Base-by-base conservation (phyloP, 2,329 filamentous ascomycete species). In the Ophiosphaerella herpotricha region DNA sequence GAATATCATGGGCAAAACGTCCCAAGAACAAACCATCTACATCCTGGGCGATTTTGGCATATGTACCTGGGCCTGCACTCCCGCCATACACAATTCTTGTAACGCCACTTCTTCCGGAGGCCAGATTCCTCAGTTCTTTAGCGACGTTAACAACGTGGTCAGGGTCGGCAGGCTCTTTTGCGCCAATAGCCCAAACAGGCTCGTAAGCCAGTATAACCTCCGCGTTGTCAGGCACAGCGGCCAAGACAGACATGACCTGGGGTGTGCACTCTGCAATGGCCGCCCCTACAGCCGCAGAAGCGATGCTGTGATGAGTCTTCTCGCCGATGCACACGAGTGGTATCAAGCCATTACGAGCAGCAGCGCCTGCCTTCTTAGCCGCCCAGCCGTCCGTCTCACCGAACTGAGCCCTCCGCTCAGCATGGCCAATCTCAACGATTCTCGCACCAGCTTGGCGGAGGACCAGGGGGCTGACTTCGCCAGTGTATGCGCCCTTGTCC, bases 171-270 rank as follows among this genome's bases (percentile, higher is more conserved):
- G 90, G 90, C 63, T 86, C 78, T 1, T 81, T 77, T 8, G 89
- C 86, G 0, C 90, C 90, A 71, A 94, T 95, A 1, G 90, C 90
- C 90, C 90, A 95, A 1, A 94, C 89, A 7, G 90, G 90, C 76
- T 95, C 90, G 67, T 95, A 95, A 1, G 90, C 90, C 49, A 95
- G 80, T 6, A 93, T 82, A 5, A 94, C 81, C 40, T 91, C 86
- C 0, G 85, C 82, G 13, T 84, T 78, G 9, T 77, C 77, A 0
- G 85, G 80, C 7, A 93, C 76, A 0, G 78, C 81, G 1, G 75
- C 75, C 43, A 94, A 68, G 2, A 90, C 84, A 1, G 83, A 77
- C 34, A 79, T 78, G 48, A 95, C 78, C 72, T 93, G 89, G 4
- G 76, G 74, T 32, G 75, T 77, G 62, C 89, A 89, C 70, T 92